Evolutionary conservation across 1,284 basidiomycete genomes (phyloP), one percentile per base, ranked within the genome.

Genomic region (Ganoderma meredithae): DNA sequence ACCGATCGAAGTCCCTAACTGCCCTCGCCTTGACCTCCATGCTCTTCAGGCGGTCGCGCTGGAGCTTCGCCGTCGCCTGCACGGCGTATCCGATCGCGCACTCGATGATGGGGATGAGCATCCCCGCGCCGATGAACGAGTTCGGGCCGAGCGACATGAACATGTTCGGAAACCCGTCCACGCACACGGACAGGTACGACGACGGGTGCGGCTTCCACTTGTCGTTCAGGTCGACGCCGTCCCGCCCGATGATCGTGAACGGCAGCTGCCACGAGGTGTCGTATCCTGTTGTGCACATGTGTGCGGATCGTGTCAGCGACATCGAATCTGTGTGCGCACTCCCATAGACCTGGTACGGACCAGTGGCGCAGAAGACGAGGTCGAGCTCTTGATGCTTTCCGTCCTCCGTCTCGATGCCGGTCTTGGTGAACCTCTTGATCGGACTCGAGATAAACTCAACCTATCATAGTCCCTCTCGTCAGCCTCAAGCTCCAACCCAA

Each of bases 111-210:
- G 87, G 76, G 1, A 89, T 76, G 17, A 90, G 76, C n/a, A 84
- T 85, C 3, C 87, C 86, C 0, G 84, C 82, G 3, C 86, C 88
- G 53, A 86, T 80, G 27, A 75, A 79, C n/a, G 86, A 82, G 73
- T 88, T 90, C 1, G 89, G 89, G 0, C 89, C 89, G 12, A 87
- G 77, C 31, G 81, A 75, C 68, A 84, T 81, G 79, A 88, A 89
- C 82, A 83, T 84, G 76, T 90, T 90, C 33, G 89, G 89, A 75
- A 90, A 90, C 5, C 85, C 86, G 62, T 89, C 86, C 15, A 85
- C 82, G 39, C 85, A 83, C 40, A 90, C 73, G 2, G 83, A 81
- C 10, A 90, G 80, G 75, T 90, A 90, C 17, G 86, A 85, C 13
- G 78, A 74, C 1, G 89, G 88, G 72, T 88, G 81, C 4, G 88